Base-by-base conservation (phyloP, 2,329 filamentous ascomycete genomes). In the Ustulina deusta region DNA sequence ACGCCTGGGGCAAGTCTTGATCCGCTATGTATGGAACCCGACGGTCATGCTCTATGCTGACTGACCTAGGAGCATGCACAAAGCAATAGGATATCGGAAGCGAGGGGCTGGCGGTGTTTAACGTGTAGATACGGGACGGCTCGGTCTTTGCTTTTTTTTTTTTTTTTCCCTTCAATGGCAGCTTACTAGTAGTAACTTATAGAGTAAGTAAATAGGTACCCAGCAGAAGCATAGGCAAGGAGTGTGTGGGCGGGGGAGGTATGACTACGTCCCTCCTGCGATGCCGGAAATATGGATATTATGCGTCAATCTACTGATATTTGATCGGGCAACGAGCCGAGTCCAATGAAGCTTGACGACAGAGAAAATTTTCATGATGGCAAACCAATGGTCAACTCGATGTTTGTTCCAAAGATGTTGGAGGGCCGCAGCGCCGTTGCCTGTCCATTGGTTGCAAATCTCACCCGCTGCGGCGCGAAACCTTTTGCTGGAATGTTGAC, bases 401-500 rank as follows among this genome's bases (percentile, higher is more conserved):
- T 59, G 46, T 20, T n/a, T 40, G 15, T 61, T 59, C 25, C 34
- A 6, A 34, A 56, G 59, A 48, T 42, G 42, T 49, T 54, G 52
- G 60, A 62, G 54, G 49, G 56, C 52, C 27, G 17, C 34, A 36
- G 63, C 61, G 58, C 56, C 68, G 49, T 55, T 48, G 72, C 58
- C 20, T 70, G 69, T 71, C 69, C 42, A 66, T 69, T 63, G 60
- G 51, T 25, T 48, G 55, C 36, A 25, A 55, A 65, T 59, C 61
- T 57, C 52, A 69, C 59, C 69, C 60, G 59, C 44, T 66, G 72
- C 71, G 69, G 60, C 62, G 67, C 62, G 59, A 65, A 65, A 62
- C 61, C 52, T 64, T 65, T 62, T 51, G 63, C 65, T 68, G 61
- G 64, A 67, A 65, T 22, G 63, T 71, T 60, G 63, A 72, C 61